These are phyloP conservation scores for Podila verticillata DNA, from an alignment of 192 early-diverging fungal genomes.

Conservation along the genomic window DNA sequence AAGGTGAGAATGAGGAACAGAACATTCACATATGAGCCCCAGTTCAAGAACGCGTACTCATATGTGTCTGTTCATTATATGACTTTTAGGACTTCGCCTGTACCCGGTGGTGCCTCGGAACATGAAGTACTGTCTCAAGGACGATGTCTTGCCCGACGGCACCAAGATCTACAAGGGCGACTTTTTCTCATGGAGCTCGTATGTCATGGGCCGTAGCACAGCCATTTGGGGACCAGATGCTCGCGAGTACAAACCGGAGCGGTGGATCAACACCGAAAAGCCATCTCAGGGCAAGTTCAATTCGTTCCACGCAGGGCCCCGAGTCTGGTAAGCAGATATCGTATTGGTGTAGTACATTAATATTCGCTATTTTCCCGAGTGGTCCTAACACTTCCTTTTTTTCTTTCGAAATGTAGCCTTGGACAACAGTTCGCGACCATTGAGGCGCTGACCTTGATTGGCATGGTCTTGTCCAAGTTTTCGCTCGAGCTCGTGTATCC, in stretches of 20 bases:
- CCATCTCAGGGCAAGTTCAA: slow-evolving; percentile 56
- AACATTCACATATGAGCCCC: too few relatives aligned
- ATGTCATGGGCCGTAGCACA: slow-evolving; percentile 63
- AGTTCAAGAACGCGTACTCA: too few relatives aligned
- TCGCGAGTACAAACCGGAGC: slow-evolving; percentile 66
- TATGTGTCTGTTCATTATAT: too few relatives aligned
- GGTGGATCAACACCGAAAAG: slow-evolving; percentile 64
- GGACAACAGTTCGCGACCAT: slow-evolving; percentile 51
- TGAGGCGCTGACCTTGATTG: slow-evolving; percentile 40
- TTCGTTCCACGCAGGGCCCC: slow-evolving; percentile 66
- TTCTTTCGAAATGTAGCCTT: too few relatives aligned
- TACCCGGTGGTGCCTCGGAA: slow-evolving; percentile 47
- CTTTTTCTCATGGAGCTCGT: slow-evolving; percentile 58
- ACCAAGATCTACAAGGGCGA: slow-evolving; percentile 65
- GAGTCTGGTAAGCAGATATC: slow-evolving; percentile 40
- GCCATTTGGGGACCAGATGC: slow-evolving; percentile 73
- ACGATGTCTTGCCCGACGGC: slow-evolving; percentile 71
- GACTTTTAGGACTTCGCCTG: slow-evolving; percentile 10
- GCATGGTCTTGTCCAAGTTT: slow-evolving; percentile 31
- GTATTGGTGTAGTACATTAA: too few relatives aligned
- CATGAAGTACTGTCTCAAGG: slow-evolving; percentile 59
- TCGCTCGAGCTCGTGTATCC: slow-evolving; percentile 35
- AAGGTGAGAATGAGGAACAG: too few relatives aligned
- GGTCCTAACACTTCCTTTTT: too few relatives aligned
- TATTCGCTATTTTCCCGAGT: too few relatives aligned